Conservation (phyloP, 2,329 filamentous ascomycete species). For the Bipolaris cookei region DNA sequence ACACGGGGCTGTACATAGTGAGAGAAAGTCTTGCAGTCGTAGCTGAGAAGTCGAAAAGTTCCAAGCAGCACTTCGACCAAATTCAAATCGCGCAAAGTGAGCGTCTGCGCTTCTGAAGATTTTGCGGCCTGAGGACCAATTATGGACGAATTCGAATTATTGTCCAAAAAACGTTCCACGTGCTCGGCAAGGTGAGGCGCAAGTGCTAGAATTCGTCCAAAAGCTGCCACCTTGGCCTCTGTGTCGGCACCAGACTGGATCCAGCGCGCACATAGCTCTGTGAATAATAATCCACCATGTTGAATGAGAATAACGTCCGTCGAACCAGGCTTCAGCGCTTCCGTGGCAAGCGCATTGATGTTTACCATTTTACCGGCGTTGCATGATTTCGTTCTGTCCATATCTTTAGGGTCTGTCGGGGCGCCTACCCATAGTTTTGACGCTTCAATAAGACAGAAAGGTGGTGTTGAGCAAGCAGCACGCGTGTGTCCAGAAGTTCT, state of each 20-base stretch:
- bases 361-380: conserved; percentile 35
- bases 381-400: conserved; percentile 25
- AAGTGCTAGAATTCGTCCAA: conserved; percentile 81
- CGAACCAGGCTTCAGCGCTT: conserved; percentile 66
- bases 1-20: conserved; percentile 68
- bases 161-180: conserved; percentile 60
- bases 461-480: conserved; percentile 19
- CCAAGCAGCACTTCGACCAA: conserved; percentile 65
- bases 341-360: conserved; percentile 36
- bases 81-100: conserved; percentile 9
- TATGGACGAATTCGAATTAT: conserved; percentile 36
- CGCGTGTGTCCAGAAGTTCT: conserved; percentile 25
- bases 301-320: conserved; percentile 76
- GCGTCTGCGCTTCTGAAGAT: background rate
- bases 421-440: conserved; percentile 48
- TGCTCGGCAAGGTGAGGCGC: conserved; percentile 80
- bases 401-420: conserved; percentile 26
- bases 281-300: conserved; percentile 72
- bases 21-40: conserved; percentile 73
- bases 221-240: conserved; percentile 65
- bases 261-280: conserved; percentile 86
- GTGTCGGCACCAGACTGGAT: conserved; percentile 54
- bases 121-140: conserved; percentile 19
- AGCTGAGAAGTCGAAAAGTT: conserved; percentile 78
- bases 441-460: conserved; percentile 31